Evolutionary conservation across 257 asterid species (phyloP).

Genomic region (Solanum chmielewskii): DNA sequence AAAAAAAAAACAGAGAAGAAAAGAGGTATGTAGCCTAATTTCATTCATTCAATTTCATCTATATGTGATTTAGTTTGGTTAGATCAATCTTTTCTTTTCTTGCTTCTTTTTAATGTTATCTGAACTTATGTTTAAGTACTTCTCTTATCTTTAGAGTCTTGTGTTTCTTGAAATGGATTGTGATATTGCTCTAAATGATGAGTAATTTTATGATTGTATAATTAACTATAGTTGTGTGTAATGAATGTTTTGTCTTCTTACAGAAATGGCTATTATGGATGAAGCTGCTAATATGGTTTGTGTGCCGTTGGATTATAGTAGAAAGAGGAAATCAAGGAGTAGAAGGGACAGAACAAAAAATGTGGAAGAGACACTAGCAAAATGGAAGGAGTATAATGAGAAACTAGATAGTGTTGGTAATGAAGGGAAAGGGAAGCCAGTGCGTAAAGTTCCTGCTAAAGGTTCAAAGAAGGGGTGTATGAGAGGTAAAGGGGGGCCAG

Average conservation of each 20-base stretch:
- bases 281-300: not conserved
- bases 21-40: conserved; percentile 5
- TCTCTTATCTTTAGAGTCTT: not conserved
- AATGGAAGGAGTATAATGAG: conserved; percentile 26
- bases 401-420: not conserved
- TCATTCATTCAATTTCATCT: not conserved
- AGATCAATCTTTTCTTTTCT: not conserved
- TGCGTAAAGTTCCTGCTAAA: conserved; percentile 21
- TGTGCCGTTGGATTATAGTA: conserved; percentile 2
- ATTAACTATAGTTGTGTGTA: not conserved
- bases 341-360: not conserved
- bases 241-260: not conserved
- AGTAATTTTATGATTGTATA: not conserved
- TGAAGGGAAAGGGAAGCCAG: conserved; percentile 1
- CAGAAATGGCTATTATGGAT: conserved; percentile 1
- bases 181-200: not conserved
- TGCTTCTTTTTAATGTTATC: not conserved
- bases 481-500: conserved; percentile 25
- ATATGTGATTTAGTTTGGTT: not conserved
- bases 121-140: not conserved
- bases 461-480: conserved; percentile 37
- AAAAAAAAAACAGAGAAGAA: not conserved
- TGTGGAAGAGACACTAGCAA: conserved; percentile 19
- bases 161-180: not conserved
- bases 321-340: conserved; percentile 17